These are phyloP conservation scores for Stephania cephalantha DNA, from an alignment of 164 flowering plant genomes.

Conservation along the genomic window DNA sequence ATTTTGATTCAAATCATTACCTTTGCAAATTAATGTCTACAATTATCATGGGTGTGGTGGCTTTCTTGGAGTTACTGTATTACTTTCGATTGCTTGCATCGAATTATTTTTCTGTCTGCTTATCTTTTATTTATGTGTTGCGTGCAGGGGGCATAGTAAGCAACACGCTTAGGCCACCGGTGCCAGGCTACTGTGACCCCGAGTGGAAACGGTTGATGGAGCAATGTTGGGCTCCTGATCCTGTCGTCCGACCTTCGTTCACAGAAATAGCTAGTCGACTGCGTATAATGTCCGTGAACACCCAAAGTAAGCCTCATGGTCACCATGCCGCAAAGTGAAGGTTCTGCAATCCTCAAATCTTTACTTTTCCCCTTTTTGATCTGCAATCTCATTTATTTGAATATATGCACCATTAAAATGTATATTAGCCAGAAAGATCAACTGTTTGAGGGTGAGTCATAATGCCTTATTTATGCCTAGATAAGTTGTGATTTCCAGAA, in stretches of 20 bases:
- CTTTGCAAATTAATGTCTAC: neutral
- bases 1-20: too few species aligned
- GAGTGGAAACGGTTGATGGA: conserved; percentile 79
- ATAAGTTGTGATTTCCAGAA: neutral
- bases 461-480: neutral
- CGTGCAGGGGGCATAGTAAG: conserved; percentile 70
- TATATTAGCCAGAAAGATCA: neutral
- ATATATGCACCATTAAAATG: neutral
- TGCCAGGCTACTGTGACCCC: conserved; percentile 58
- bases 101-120: neutral
- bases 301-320: conserved; percentile 20
- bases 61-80: neutral
- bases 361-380: neutral
- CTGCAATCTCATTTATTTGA: neutral
- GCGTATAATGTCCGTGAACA: conserved; percentile 41
- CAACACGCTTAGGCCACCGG: conserved; percentile 65
- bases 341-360: neutral
- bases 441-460: neutral
- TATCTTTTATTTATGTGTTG: neutral
- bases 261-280: conserved; percentile 64
- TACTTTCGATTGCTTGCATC: too few species aligned
- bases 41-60: neutral
- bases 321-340: neutral
- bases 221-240: conserved; percentile 83
- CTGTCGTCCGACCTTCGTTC: conserved; percentile 57